Base-by-base conservation (phyloP, 352 stramenopile genomes). In the Phytophthora litchii region DNA sequence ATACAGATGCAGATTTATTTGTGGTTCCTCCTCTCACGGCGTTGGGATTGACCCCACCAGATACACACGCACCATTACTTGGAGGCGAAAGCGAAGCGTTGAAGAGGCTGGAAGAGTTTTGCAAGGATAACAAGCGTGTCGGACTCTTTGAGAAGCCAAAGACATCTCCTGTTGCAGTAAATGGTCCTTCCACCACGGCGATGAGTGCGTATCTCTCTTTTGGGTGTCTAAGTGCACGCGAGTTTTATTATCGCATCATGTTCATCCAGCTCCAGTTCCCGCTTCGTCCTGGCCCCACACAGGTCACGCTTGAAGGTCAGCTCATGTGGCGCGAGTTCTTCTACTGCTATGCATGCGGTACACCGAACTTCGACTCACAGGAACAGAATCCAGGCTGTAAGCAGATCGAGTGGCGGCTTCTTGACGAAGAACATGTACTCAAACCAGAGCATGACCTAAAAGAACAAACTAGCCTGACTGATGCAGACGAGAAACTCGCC, bases 291-390 rank as follows among this genome's bases (percentile, higher is more conserved):
- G 76, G 70, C 0, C 86, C 92, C 29, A 91, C 92, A 7, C 88
- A 94, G 2, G 88, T 96, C 17, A 96, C 87, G 19, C 72, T 98
- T 5, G 81, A 97, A 66, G 93, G 94, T 0, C 96, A 99, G 72
- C 64, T 99, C 13, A 75, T 99, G 54, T 99, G 95, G 92, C 75
- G 96, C 25, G 97, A 99, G 72, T 97, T 97, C 53, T 97, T 95
- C 66, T 97, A 97, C 73, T 87, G 88, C 47, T 83, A 79, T 45
- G 81, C 69, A 20, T 68, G 74, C 31, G 53, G 77, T 23, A 74
- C 79, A 31, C 74, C 83, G 23, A 88, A 91, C 49, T 98, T 95
- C 60, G 87, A 94, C 55, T 81, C 86, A 12, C 98, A 98, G 62
- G 74, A 88, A 47, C 76, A 76, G 27, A 99, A 99, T 60, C 78